These are phyloP conservation scores for Hypomyces perniciosus DNA, from an alignment of 2,329 filamentous ascomycete genomes.

Conservation along the genomic window DNA sequence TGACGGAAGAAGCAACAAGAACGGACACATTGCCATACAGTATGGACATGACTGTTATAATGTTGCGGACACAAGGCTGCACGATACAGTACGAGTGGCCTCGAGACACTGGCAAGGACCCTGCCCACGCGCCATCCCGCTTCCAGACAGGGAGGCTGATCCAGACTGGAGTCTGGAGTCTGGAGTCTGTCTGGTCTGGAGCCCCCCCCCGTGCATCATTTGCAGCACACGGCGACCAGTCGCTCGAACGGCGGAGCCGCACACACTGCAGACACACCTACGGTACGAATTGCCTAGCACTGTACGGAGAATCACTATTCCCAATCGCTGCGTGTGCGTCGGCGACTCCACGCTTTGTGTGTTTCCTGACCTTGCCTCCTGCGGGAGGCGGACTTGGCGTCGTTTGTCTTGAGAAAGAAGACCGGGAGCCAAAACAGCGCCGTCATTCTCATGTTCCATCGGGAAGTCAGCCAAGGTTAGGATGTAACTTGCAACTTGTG, in stretches of 20 bases:
- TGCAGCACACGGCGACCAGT: not conserved
- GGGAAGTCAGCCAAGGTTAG: no score
- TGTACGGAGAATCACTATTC: conserved; percentile 5
- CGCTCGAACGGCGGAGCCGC: conserved; percentile 9
- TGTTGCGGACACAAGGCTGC: no score
- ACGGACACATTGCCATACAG: no score
- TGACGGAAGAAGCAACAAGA: no score
- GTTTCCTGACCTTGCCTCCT: not conserved
- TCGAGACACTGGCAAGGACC: not conserved
- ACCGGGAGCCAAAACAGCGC: no score
- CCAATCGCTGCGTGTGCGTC: conserved; percentile 2
- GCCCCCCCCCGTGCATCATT: not conserved
- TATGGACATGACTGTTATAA: no score
- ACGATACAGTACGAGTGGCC: no score
- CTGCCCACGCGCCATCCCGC: conserved; percentile 8
- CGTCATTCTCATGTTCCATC: no score
- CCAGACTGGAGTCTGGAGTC: conserved; percentile 4
- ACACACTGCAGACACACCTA: conserved; percentile 3
- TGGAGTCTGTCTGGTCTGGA: not conserved
- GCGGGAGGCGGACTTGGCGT: conserved; percentile 1
- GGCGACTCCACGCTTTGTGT: conserved; percentile 11
- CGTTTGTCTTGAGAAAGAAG: not conserved
- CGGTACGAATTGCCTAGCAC: not conserved
- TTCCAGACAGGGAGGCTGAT: conserved; percentile 4
- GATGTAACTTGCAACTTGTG: no score